Base-by-base conservation (phyloP, 306 rosid species). In the Dicorynia guianensis region DNA sequence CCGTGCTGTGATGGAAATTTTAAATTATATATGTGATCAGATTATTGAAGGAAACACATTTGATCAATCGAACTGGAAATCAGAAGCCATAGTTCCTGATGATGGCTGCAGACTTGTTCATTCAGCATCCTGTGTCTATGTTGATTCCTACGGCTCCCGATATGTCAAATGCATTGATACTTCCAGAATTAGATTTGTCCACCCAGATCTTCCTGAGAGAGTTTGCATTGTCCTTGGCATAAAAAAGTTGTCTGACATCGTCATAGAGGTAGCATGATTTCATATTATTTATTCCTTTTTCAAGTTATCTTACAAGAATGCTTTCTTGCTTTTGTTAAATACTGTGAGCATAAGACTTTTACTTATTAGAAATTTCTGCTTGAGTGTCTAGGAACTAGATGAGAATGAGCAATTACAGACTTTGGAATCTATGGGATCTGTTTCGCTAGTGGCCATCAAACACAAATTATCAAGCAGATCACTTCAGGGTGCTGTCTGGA, bases 81-180 rank as follows among this genome's bases (percentile, higher is more conserved):
- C 92, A 68, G 93, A 90, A 80, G 89, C 93, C 82, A 75, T 94
- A 56, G 91, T 90, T 69, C 98, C 98, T 39, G 98, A 94, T 71
- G 93, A 94, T 80, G 89, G 97, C 80, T 88, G 97, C 82, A 92
- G 96, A 78, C 98, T 92, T 72, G 98, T 94, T 80, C 93, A 90
- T 86, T 90, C 95, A 20, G 84, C 79, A 19, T 85, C 95, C 46
- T 92, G 98, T 80, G 94, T 81, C 17, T 94, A 88, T 82, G 76
- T 94, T 63, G 98, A 94, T 87, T 82, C 97, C 62, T 86, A 84
- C 77, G 98, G 98, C 76, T 91, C 97, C 72, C 90, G 85, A 68
- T 92, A 70, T 77, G 87, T 94, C 67, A 94, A 92, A 84, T 87
- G 82, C 71, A 94, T 94, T 39, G 90, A 94, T 62, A 87, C 90